These are phyloP conservation scores for Scorias spongiosa DNA, from an alignment of 2,329 filamentous ascomycete species.

Conservation along the genomic window DNA sequence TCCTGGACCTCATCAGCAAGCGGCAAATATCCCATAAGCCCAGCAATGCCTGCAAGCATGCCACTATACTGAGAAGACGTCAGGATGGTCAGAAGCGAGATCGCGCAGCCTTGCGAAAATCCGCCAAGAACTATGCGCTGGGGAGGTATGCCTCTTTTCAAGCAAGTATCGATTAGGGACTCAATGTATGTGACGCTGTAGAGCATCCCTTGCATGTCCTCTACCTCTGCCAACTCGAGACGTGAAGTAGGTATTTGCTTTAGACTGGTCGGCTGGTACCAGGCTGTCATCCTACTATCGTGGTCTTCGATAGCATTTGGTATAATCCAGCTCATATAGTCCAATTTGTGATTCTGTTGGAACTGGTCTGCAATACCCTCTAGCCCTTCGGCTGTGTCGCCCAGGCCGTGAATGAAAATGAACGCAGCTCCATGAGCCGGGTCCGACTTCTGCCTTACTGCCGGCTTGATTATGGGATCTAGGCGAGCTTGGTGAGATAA, in stretches of 20 bases:
- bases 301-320: conserved; percentile 34
- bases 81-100: conserved; percentile 29
- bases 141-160: conserved; percentile 25
- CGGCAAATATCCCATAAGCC: conserved; percentile 34
- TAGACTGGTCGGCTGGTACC: conserved; percentile 28
- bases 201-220: conserved; percentile 31
- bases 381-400: conserved; percentile 31
- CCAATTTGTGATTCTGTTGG: conserved; percentile 32
- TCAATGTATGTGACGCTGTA: conserved; percentile 26
- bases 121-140: conserved; percentile 32
- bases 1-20: conserved; percentile 23
- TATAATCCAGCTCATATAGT: conserved; percentile 34
- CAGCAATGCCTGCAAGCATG: conserved; percentile 26
- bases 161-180: conserved; percentile 26
- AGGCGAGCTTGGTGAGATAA: not conserved
- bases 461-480: conserved; percentile 24
- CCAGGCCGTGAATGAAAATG: conserved; percentile 33
- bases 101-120: conserved; percentile 34
- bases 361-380: conserved; percentile 34
- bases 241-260: conserved; percentile 23
- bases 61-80: conserved; percentile 25
- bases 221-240: conserved; percentile 29
- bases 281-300: conserved; percentile 31
- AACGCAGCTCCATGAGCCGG: conserved; percentile 27
- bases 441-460: conserved; percentile 19